Evolutionary conservation across 441 rosid species (phyloP).

Genomic region (Capsella rubella): DNA sequence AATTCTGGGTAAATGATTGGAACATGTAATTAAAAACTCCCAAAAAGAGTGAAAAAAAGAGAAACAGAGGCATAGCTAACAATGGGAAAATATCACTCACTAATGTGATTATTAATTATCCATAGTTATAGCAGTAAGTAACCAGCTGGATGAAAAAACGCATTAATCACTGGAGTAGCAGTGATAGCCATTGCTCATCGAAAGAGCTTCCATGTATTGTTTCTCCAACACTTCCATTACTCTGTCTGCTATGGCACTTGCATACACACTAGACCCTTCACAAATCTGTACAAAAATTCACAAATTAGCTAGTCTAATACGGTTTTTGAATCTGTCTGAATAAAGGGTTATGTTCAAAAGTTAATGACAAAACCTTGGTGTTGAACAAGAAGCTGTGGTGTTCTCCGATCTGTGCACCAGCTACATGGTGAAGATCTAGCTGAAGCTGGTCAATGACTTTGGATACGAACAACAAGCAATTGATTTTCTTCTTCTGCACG

Average conservation of each 20-base stretch:
- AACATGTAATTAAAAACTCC: not conserved
- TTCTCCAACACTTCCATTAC: constrained; percentile 73
- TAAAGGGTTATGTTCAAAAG: not conserved
- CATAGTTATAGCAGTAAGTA: constrained; percentile 6
- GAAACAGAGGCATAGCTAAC: not conserved
- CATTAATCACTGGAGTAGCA: constrained; percentile 42
- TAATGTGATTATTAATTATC: constrained; percentile 25
- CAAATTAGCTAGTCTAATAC: not conserved
- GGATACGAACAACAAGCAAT: constrained; percentile 68
- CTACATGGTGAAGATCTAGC: constrained; percentile 80
- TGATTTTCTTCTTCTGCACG: constrained; percentile 76
- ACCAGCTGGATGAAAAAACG: not conserved
- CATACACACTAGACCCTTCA: constrained; percentile 76
- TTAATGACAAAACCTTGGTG: constrained; percentile 48
- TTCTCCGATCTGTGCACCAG: constrained; percentile 84
- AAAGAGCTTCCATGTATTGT: constrained; percentile 59
- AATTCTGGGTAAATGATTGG: not conserved
- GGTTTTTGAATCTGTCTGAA: not conserved
- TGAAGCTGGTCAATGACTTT: constrained; percentile 77
- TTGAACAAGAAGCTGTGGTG: constrained; percentile 78
- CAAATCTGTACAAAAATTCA: constrained; percentile 50
- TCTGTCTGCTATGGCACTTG: constrained; percentile 75
- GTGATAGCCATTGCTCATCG: constrained; percentile 40
- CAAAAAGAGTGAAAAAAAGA: not conserved
- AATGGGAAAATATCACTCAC: constrained; percentile 14